Evolutionary conservation across 306 rosid genomes (phyloP).

Genomic region (Corylus avellana): DNA sequence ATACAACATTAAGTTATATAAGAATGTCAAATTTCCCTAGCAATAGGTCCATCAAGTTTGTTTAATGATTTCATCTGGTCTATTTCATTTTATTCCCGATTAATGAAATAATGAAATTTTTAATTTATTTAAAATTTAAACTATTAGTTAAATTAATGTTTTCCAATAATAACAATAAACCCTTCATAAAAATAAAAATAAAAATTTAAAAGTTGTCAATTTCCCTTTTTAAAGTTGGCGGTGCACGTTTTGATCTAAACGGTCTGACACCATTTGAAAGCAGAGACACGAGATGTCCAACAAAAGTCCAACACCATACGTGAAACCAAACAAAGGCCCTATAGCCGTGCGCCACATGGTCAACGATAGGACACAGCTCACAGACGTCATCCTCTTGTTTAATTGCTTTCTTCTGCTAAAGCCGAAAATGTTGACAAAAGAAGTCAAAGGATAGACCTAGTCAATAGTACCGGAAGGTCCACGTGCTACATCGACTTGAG

Average conservation of each 20-base stretch:
- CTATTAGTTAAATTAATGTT: no score
- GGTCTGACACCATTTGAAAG: background rate
- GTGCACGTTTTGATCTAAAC: background rate
- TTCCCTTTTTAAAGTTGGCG: no score
- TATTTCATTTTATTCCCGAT: no score
- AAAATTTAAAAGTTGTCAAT: no score
- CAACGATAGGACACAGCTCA: background rate
- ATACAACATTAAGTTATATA: no score
- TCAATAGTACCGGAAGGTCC: background rate
- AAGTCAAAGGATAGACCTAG: background rate
- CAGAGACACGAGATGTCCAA: background rate
- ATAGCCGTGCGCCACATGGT: background rate
- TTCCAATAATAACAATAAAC: no score
- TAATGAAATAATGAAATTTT: no score
- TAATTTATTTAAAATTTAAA: no score
- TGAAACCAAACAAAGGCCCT: background rate
- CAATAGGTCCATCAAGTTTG: no score
- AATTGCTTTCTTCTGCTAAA: background rate
- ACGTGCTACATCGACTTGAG: background rate
- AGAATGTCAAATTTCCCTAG: no score
- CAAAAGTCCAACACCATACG: conserved; percentile 15
- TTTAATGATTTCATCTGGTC: no score
- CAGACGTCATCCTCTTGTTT: background rate
- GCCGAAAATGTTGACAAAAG: conserved; percentile 37
- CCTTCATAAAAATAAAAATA: no score